Percentiles rank a stretch among this genome's conserved stretches.
phyloP scores from a whole-genome alignment of 768 basidiomycete genomes.

The Saitozyma podzolica region DNA sequence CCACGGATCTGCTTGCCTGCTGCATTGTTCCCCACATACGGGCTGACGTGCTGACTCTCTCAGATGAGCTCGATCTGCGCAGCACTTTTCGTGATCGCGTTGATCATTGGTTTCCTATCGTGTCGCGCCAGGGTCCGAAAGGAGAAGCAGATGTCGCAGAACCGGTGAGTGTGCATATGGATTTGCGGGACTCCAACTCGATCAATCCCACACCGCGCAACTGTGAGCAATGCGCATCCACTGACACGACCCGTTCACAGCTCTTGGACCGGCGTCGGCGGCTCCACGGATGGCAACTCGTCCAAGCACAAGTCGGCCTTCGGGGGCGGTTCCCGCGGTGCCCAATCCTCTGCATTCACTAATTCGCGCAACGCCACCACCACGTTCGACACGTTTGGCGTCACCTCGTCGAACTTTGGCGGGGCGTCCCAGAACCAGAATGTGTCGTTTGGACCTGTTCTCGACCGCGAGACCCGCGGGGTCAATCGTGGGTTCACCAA shows the following conservation, averaged over 20 bases:
- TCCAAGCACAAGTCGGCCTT: too few species aligned
- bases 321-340: background rate
- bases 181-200: too few species aligned
- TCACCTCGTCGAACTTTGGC: too few species aligned
- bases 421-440: too few species aligned
- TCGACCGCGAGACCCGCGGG: slow-evolving; percentile 5
- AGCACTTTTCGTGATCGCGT: slow-evolving; percentile 22
- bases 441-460: too few species aligned
- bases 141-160: slow-evolving; percentile 11
- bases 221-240: background rate
- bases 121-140: slow-evolving; percentile 21
- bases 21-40: too few species aligned
- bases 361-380: slow-evolving; percentile 18
- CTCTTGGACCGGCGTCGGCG: slow-evolving; percentile 30
- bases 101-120: slow-evolving; percentile 30
- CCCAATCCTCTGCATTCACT: slow-evolving; percentile 7
- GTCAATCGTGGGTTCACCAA: slow-evolving; percentile 32
- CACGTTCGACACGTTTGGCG: slow-evolving; percentile 10
- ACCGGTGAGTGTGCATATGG: background rate
- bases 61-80: slow-evolving; percentile 44
- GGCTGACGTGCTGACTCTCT: slow-evolving; percentile 1
- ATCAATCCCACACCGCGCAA: too few species aligned
- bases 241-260: slow-evolving; percentile 10
- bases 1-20: background rate
- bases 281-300: background rate